phyloP scores from a whole-genome alignment of 2,329 filamentous ascomycete species.

The Penicillium capsulatum region DNA sequence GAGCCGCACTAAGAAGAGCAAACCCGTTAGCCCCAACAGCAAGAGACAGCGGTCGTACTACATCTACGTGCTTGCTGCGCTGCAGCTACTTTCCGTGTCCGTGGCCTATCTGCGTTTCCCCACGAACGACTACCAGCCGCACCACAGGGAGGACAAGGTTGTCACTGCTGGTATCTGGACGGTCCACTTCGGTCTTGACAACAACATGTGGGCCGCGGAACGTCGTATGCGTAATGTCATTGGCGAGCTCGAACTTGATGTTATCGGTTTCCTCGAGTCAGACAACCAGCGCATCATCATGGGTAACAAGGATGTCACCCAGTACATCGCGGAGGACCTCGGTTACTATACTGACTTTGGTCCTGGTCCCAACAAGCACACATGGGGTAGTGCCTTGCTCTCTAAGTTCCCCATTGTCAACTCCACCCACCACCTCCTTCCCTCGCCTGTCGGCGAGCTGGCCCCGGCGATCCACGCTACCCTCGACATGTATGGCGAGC shows the following conservation, averaged over 20 bases:
- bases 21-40: conserved; percentile 35
- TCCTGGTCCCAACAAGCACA: conserved; percentile 97
- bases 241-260: conserved; percentile 92
- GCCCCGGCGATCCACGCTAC: conserved; percentile 97
- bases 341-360: conserved; percentile 99
- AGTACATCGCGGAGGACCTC: conserved; percentile 90
- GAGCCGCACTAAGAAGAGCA: conserved; percentile 37
- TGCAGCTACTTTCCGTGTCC: conserved; percentile 76
- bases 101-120: conserved; percentile 89
- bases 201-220: conserved; percentile 98
- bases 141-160: conserved; percentile 81
- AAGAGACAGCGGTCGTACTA: conserved; percentile 62
- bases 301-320: conserved; percentile 95
- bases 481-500: conserved; percentile 81
- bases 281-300: conserved; percentile 98
- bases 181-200: conserved; percentile 95
- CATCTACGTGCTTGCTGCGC: conserved; percentile 64
- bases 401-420: conserved; percentile 98
- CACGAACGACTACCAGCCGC: conserved; percentile 82
- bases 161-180: conserved; percentile 98
- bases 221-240: conserved; percentile 87
- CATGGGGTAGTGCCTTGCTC: conserved; percentile 87
- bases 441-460: conserved; percentile 88
- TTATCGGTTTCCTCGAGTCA: conserved; percentile 88
- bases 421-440: conserved; percentile 91